Evolutionary conservation across 2,329 filamentous ascomycete species (phyloP), one percentile per base, ranked within the genome.

Genomic region (Phaeoacremonium minimum): DNA sequence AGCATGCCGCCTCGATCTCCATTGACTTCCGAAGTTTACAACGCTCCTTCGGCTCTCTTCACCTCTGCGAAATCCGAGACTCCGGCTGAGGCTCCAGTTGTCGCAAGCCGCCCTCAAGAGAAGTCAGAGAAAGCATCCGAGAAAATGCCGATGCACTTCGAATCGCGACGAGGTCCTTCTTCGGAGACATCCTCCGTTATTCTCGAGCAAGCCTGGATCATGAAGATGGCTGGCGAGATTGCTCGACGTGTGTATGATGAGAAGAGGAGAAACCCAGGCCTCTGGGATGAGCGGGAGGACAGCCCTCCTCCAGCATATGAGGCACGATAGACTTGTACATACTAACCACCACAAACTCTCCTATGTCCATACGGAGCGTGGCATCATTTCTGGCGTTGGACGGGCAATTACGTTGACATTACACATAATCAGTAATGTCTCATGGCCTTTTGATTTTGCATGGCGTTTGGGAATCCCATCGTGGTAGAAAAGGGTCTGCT

Each of bases 181-280:
- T 72, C 70, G 1, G 73, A 77, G 19, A 68, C 65, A 5, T 69
- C 73, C 11, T 75, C 75, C 1, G 69, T 73, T 18, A 86, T 88
- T 33, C 67, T 87, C 17, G 85, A 89, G 56, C 83, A 88, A 58
- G 87, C 86, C 4, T 93, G 87, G 85, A 85, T 93, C 63, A 80
- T 84, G 67, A 93, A 95, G 67, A 93, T 98, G 78, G 90, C 91
- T 5, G 83, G 83, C 45, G 93, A 97, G 60, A 91, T 97, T 50
- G 88, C 89, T 22, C 73, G 82, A 34, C 84, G 87, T 38, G 88
- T 95, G 46, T 87, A 91, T 47, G 87, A 95, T 48, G 87, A 95
- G 63, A 93, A 95, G 63, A 67, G 71, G 36, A 66, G 70, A 22
- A 67, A 74, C 36, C 63, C 67, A 17, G 60, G 59, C 5, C 65